Percentiles rank a stretch among this genome's conserved stretches.
These are phyloP conservation scores for Hondaea fermentalgiana DNA, from an alignment of 108 stramenopile species.

Conservation along the genomic window DNA sequence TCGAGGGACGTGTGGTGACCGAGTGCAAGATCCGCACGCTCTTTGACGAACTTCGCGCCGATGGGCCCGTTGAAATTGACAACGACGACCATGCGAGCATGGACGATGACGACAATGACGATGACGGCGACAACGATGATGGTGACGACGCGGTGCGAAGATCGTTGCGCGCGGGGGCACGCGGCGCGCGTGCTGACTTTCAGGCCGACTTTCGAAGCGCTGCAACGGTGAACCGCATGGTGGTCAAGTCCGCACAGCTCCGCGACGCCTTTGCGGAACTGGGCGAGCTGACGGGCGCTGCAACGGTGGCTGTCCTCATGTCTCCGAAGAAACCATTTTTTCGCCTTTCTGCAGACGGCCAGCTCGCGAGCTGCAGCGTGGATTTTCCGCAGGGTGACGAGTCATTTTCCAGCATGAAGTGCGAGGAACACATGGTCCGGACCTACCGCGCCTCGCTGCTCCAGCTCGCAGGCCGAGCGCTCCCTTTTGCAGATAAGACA, in stretches of 20 bases:
- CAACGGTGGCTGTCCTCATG: neutral
- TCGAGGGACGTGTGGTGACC: conserved; percentile 11
- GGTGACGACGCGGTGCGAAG: neutral
- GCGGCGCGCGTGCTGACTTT: neutral
- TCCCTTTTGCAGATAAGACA: neutral
- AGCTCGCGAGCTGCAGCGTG: neutral
- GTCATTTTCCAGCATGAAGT: neutral
- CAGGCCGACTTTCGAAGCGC: neutral
- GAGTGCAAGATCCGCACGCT: conserved; percentile 6
- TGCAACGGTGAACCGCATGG: neutral
- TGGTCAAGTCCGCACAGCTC: neutral
- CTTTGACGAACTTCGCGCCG: neutral
- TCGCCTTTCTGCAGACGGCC: neutral
- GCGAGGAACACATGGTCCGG: neutral
- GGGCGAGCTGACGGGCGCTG: neutral
- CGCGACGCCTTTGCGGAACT: neutral
- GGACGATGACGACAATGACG: neutral
- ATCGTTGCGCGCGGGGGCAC: neutral
- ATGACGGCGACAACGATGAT: neutral
- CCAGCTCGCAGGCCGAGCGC: neutral
- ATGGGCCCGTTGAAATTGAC: neutral
- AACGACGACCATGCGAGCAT: neutral
- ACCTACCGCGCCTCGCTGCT: neutral
- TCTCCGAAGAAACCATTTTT: neutral
- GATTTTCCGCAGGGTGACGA: conserved; percentile 12